These are phyloP conservation scores for Azolla pinnata DNA, from an alignment of 75 land plant genomes.

Conservation along the genomic window DNA sequence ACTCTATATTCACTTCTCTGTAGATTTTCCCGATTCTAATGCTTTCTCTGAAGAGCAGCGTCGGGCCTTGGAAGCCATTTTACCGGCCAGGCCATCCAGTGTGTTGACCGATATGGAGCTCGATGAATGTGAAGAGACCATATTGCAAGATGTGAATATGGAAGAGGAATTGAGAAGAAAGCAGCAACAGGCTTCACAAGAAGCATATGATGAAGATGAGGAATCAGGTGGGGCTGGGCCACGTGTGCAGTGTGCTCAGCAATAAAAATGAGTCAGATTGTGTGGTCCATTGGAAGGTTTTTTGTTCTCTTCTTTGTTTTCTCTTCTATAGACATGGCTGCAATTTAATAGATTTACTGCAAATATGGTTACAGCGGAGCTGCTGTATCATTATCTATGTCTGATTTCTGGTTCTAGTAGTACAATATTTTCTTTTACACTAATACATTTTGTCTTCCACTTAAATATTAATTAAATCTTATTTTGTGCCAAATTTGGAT, in stretches of 20 bases:
- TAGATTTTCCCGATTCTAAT: constrained; percentile 70
- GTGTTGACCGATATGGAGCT: constrained; percentile 80
- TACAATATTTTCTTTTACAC: no score
- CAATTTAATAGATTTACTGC: no score
- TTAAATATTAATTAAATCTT: no score
- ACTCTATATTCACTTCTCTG: constrained; percentile 73
- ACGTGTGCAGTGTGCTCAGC: constrained; percentile 69
- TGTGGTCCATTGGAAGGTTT: no score
- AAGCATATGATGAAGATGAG: constrained; percentile 88
- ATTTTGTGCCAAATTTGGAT: no score
- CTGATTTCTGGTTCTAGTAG: no score
- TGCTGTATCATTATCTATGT: no score
- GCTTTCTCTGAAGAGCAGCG: constrained; percentile 48
- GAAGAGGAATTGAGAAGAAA: constrained; percentile 87
- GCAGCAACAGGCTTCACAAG: constrained; percentile 51
- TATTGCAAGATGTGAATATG: constrained; percentile 75
- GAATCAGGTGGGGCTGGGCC: constrained; percentile 51
- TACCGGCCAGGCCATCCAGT: constrained; percentile 45
- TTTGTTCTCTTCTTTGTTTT: no score
- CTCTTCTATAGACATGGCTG: no score
- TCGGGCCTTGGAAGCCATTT: constrained; percentile 51
- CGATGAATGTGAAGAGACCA: constrained; percentile 90
- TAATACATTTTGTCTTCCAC: no score
- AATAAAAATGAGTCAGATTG: no score
- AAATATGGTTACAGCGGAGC: no score